Base-by-base conservation (phyloP, 306 rosid genomes). In the Lathyrus oleraceus region DNA sequence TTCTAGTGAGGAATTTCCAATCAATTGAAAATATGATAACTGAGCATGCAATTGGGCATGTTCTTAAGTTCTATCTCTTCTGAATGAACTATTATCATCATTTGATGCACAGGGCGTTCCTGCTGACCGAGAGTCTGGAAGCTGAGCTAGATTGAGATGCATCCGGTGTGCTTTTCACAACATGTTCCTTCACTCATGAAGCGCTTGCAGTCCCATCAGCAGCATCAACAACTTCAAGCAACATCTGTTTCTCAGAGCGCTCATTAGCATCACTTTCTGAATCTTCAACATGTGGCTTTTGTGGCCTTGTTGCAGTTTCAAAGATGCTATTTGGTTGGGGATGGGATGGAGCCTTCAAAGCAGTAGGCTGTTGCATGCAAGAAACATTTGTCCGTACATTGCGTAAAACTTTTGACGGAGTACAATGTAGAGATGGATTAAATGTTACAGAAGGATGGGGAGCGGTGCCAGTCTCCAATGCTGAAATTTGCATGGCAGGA, bases 331-430 rank as follows among this genome's bases (percentile, higher is more conserved):
- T n/a, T n/a, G n/a, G n/a, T n/a, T n/a, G n/a, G n/a, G n/a, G n/a
- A n/a, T n/a, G n/a, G n/a, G n/a, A n/a, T n/a, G n/a, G n/a, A n/a
- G n/a, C n/a, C n/a, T n/a, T n/a, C n/a, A n/a, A n/a, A n/a, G n/a
- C n/a, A n/a, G n/a, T n/a, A n/a, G n/a, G n/a, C n/a, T n/a, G n/a
- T n/a, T n/a, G n/a, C n/a, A n/a, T n/a, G n/a, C n/a, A n/a, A n/a
- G n/a, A n/a, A n/a, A n/a, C n/a, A n/a, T n/a, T n/a, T 32, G 81
- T 86, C 96, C 96, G 90, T 27, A 87, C 84, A 72, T 86, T 84
- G 61, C 80, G 81, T 62, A 70, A 60, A 62, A 54, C 67, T 64
- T 85, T 86, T 16, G 89, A 74, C 44, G 75, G 72, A 63, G 85
- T 49, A 17, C 82, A 71, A 53, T 71, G 89, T 61, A 60, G 85